Conservation (phyloP, 1,284 basidiomycete genomes). For the Meira nashicola region DNA sequence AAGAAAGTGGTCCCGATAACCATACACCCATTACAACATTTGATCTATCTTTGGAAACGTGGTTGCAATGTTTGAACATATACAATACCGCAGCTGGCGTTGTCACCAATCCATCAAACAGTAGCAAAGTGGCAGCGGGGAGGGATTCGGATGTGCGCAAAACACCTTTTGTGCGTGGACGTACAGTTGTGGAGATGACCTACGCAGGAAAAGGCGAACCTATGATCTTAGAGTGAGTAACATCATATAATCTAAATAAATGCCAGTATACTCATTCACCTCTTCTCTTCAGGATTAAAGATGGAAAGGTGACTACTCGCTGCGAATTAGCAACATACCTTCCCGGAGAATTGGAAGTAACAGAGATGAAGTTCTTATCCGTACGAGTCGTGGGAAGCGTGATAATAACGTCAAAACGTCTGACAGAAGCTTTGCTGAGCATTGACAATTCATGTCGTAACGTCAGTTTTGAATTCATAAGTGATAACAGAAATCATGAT, state of each 20-base stretch:
- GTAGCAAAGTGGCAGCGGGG: background rate
- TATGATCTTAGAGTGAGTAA: conserved; percentile 6
- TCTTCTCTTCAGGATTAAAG: conserved; percentile 4
- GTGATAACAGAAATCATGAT: too few species aligned
- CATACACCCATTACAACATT: background rate
- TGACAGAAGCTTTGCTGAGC: conserved; percentile 1
- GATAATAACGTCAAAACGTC: conserved; percentile 2
- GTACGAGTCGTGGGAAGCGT: background rate
- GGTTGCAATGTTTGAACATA: conserved; percentile 5
- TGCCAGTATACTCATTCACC: background rate
- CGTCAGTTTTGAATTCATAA: background rate
- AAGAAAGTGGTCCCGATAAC: background rate
- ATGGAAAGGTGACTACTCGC: background rate
- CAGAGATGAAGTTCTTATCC: background rate
- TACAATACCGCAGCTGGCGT: background rate
- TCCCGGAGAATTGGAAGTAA: background rate
- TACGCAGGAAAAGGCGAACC: background rate
- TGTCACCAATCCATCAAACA: background rate
- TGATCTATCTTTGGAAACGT: background rate
- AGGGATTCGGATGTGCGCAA: background rate
- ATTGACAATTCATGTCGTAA: background rate
- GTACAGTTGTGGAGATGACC: background rate
- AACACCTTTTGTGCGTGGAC: background rate
- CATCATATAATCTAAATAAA: background rate
- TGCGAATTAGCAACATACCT: background rate